Conservation (phyloP, 805 yeast species). For the Metschnikowia lunata region DNA sequence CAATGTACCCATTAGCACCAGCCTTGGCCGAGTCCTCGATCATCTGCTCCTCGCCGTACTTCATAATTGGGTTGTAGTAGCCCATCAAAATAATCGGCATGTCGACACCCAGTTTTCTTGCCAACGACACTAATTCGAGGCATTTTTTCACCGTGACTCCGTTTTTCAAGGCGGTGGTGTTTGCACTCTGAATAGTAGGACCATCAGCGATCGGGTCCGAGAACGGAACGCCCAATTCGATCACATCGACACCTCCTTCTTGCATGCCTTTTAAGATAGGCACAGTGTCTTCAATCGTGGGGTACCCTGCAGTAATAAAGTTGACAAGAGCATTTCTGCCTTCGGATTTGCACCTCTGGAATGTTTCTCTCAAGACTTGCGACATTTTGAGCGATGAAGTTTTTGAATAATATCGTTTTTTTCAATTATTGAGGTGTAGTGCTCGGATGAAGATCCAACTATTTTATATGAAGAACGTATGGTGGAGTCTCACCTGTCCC, state of each 20-base stretch:
- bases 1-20: conserved; percentile 92
- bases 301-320: conserved; percentile 92
- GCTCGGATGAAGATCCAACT: not conserved
- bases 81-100: conserved; percentile 95
- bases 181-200: conserved; percentile 90
- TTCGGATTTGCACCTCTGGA: conserved; percentile 55
- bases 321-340: conserved; percentile 86
- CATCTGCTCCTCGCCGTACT: conserved; percentile 83
- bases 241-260: conserved; percentile 91
- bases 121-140: conserved; percentile 66
- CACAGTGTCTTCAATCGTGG: conserved; percentile 80
- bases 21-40: conserved; percentile 74
- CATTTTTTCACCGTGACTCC: conserved; percentile 71
- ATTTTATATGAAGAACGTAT: not conserved
- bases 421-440: not conserved
- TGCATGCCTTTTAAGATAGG: conserved; percentile 85
- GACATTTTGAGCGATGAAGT: conserved; percentile 35
- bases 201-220: conserved; percentile 99
- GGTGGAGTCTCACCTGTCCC: not conserved
- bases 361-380: conserved; percentile 52
- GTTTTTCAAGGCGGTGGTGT: conserved; percentile 74
- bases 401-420: not conserved
- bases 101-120: conserved; percentile 78
- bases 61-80: conserved; percentile 89
- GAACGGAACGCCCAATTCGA: conserved; percentile 94